These are phyloP conservation scores for Leucosporidium yakuticum DNA, from an alignment of 768 basidiomycete species.

Conservation along the genomic window DNA sequence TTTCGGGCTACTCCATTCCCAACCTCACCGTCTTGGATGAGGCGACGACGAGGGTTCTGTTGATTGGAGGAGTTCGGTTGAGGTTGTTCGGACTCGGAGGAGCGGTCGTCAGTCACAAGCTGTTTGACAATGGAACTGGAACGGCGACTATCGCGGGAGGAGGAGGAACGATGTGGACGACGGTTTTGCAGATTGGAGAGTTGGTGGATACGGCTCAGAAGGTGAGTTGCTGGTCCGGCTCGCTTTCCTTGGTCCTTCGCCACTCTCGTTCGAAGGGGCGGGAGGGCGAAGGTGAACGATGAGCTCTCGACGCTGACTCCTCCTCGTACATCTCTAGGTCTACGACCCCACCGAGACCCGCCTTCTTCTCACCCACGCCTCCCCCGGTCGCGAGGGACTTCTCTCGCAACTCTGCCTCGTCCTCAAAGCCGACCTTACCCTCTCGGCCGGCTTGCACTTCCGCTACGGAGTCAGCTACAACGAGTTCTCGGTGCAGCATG, in stretches of 20 bases:
- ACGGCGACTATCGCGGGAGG: slow-evolving; percentile 96
- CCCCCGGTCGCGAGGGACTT: slow-evolving; percentile 86
- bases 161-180: slow-evolving; percentile 98
- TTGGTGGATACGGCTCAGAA: slow-evolving; percentile 94
- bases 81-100: slow-evolving; percentile 94
- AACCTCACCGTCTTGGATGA: slow-evolving; percentile 92
- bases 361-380: slow-evolving; percentile 83
- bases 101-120: slow-evolving; percentile 87
- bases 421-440: slow-evolving; percentile 86
- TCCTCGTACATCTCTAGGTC: slow-evolving; percentile 37
- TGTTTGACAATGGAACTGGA: slow-evolving; percentile 91
- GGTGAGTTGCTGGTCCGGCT: slow-evolving; percentile 47
- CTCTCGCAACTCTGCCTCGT: slow-evolving; percentile 83
- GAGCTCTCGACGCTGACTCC: neutral
- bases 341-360: slow-evolving; percentile 90
- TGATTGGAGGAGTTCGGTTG: slow-evolving; percentile 87
- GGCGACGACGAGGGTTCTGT: slow-evolving; percentile 83
- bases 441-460: slow-evolving; percentile 94
- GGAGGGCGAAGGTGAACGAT: neutral
- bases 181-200: slow-evolving; percentile 93
- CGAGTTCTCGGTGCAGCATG: slow-evolving; percentile 86
- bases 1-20: slow-evolving; percentile 62
- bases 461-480: slow-evolving; percentile 94
- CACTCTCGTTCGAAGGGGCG: neutral
- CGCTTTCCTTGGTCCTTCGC: neutral